Conservation (phyloP, 2,329 filamentous ascomycete species). For the Phaeomoniella chlamydospora region DNA sequence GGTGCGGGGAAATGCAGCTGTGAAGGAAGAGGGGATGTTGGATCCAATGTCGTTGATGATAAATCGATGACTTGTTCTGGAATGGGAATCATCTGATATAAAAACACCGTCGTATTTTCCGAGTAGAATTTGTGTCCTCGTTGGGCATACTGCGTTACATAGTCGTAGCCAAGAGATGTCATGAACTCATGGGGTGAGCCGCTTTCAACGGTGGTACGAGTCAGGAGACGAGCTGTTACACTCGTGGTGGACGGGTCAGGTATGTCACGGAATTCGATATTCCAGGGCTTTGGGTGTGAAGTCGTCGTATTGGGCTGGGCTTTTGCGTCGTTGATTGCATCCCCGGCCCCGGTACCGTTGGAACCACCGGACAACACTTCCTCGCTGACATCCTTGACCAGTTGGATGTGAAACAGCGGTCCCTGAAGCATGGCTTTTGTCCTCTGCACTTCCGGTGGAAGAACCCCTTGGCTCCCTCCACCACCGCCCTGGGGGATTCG, state of each 20-base stretch:
- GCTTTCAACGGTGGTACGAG: constrained; percentile 30
- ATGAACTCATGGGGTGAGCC: constrained; percentile 36
- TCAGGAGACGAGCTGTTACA: constrained; percentile 37
- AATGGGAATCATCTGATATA: constrained; percentile 39
- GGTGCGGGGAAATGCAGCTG: constrained; percentile 13
- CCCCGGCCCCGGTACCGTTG: not conserved
- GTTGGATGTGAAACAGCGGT: constrained; percentile 38
- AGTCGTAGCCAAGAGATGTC: constrained; percentile 39
- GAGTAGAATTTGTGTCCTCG: constrained; percentile 44
- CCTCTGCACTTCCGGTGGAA: constrained; percentile 26
- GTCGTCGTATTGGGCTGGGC: not conserved
- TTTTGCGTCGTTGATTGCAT: not conserved
- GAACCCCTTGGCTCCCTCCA: constrained; percentile 29
- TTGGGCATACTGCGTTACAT: constrained; percentile 41
- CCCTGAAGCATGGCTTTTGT: constrained; percentile 32
- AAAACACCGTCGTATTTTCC: constrained; percentile 40
- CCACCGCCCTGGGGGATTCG: constrained; percentile 16
- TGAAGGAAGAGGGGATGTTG: constrained; percentile 12
- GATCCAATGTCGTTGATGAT: constrained; percentile 10
- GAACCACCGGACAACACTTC: no score
- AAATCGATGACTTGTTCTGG: constrained; percentile 16
- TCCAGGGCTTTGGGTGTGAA: constrained; percentile 16
- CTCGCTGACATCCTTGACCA: constrained; percentile 22
- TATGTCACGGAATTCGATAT: constrained; percentile 32
- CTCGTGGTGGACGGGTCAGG: constrained; percentile 36